phyloP scores from a whole-genome alignment of 352 stramenopile species.

The Phytophthora macrochlamydospora region DNA sequence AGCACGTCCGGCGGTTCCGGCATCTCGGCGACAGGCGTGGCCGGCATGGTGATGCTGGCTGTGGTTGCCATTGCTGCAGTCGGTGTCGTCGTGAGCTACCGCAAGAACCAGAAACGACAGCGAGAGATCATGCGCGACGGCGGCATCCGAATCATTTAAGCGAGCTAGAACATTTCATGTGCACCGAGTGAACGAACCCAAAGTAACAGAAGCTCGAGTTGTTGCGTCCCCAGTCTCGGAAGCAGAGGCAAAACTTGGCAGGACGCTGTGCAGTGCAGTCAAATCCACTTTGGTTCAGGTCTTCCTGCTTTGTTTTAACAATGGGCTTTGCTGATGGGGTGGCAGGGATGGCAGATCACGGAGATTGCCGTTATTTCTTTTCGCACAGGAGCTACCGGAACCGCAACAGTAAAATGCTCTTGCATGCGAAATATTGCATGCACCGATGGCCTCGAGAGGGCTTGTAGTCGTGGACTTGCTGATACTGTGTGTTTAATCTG shows the following conservation, averaged over 20 bases:
- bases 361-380: no score
- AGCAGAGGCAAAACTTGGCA: background rate
- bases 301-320: no score
- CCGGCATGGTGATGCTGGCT: conserved; percentile 46
- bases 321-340: no score
- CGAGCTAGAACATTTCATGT: conserved; percentile 26
- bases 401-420: no score
- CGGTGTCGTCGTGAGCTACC: conserved; percentile 54
- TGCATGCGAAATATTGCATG: no score
- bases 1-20: conserved; percentile 20
- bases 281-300: conserved; percentile 1
- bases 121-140: conserved; percentile 72
- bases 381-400: no score
- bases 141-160: conserved; percentile 44
- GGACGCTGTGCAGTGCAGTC: conserved; percentile 7
- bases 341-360: no score
- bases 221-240: conserved; percentile 19
- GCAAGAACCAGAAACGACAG: conserved; percentile 66
- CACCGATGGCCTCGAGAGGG: no score
- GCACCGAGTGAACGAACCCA: conserved; percentile 2
- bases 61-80: conserved; percentile 42
- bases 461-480: no score
- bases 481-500: no score
- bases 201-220: conserved; percentile 21
- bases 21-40: conserved; percentile 49